These are phyloP conservation scores for Tolypocladium amazonense DNA, from an alignment of 2,329 filamentous ascomycete genomes.

Conservation along the genomic window DNA sequence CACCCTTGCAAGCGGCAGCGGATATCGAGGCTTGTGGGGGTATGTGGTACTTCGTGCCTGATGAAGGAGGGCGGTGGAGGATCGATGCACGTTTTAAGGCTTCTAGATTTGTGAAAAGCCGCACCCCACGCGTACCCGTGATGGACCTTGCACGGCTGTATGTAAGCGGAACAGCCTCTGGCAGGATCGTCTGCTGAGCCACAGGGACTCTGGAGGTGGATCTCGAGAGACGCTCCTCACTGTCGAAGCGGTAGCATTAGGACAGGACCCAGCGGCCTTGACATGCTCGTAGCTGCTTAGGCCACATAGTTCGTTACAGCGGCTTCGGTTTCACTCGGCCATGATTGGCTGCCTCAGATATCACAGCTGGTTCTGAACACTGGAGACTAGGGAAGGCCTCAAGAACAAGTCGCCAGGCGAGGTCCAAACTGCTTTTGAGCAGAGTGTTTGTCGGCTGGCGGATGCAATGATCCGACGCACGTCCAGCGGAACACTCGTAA, in stretches of 20 bases:
- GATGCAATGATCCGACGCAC: not conserved
- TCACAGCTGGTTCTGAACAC: not conserved
- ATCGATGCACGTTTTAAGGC: slow-evolving; percentile 6
- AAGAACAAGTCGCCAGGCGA: not conserved
- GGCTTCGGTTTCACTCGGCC: not conserved
- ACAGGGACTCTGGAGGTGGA: not conserved
- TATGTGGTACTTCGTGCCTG: slow-evolving; percentile 6
- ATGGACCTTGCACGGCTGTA: not conserved
- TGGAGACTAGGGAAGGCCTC: not conserved
- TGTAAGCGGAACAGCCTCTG: not conserved
- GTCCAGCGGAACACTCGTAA: not conserved
- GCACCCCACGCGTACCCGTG: not conserved
- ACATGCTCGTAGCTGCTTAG: not conserved
- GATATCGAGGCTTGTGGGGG: slow-evolving; percentile 5
- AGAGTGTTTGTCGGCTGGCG: not conserved
- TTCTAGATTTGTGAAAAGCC: slow-evolving; percentile 8
- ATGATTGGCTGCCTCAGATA: not conserved
- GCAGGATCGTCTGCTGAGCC: not conserved
- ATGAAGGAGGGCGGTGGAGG: slow-evolving; percentile 6
- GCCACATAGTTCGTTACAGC: not conserved
- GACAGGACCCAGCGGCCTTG: too few species aligned
- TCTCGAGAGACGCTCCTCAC: not conserved
- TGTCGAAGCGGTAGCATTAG: not conserved
- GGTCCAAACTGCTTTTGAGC: not conserved
- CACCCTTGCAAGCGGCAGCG: slow-evolving; percentile 1